Percentiles rank a stretch among this genome's conserved stretches.
Evolutionary conservation across 257 asterid species (phyloP).

Genomic region (Paraleonurus japonicus): DNA sequence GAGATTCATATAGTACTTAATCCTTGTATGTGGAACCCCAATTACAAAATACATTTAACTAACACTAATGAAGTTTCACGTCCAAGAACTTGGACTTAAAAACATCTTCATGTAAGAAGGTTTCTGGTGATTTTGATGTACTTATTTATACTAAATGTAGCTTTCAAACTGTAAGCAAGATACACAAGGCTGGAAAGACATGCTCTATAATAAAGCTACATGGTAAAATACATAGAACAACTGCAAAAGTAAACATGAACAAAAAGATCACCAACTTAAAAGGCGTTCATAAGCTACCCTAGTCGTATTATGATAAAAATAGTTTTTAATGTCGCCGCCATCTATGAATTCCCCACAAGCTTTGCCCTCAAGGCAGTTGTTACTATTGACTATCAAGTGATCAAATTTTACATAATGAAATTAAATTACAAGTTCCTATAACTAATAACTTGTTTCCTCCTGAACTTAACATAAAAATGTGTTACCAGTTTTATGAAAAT

Average conservation of each 20-base stretch:
- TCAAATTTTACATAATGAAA: background rate
- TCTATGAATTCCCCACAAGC: background rate
- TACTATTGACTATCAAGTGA: background rate
- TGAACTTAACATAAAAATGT: background rate
- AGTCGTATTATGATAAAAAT: background rate
- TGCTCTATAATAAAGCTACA: conserved; percentile 1
- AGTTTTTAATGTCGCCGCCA: background rate
- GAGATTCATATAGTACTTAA: background rate
- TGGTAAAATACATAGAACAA: background rate
- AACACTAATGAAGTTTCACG: conserved; percentile 2
- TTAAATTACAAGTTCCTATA: background rate
- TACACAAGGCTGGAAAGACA: background rate
- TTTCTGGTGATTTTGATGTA: background rate
- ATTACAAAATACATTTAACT: background rate
- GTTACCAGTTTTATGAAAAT: background rate
- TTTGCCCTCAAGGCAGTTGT: background rate
- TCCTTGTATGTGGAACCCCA: conserved; percentile 13
- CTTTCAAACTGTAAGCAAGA: background rate
- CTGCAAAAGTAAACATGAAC: conserved; percentile 1
- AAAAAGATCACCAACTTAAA: background rate
- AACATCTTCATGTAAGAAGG: background rate
- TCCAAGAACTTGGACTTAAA: background rate
- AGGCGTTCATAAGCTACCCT: background rate
- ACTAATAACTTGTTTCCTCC: background rate
- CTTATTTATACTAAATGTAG: background rate